A percentile compares a stretch with the other conserved stretches of the same genome.
These are phyloP conservation scores for Pholiota molesta DNA, from an alignment of 768 basidiomycete genomes.

Conservation along the genomic window DNA sequence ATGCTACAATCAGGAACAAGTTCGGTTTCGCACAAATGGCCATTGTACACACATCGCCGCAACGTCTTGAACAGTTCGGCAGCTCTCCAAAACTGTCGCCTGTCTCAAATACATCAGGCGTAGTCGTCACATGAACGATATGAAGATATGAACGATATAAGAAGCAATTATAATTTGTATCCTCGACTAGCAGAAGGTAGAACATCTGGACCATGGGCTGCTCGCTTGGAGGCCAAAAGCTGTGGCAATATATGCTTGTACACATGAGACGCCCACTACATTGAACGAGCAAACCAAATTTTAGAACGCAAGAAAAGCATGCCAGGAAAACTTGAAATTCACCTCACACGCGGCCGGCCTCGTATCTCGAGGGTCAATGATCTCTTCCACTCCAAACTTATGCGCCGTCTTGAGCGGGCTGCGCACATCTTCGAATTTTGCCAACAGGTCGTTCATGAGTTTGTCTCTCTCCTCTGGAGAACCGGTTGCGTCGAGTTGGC, in stretches of 20 bases:
- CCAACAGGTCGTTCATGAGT: slow-evolving; percentile 36
- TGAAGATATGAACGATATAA: not conserved
- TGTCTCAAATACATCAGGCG: no score
- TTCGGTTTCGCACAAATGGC: no score
- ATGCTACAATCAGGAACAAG: no score
- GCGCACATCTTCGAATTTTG: slow-evolving; percentile 39
- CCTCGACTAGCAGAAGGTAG: slow-evolving; percentile 34
- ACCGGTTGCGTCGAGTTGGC: slow-evolving; percentile 33
- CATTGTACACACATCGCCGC: no score
- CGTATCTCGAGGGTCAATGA: slow-evolving; percentile 44
- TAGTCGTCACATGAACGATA: no score
- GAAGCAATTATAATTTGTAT: slow-evolving; percentile 24
- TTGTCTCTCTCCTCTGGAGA: slow-evolving; percentile 36
- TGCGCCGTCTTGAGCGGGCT: slow-evolving; percentile 41
- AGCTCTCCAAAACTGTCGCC: no score
- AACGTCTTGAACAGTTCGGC: no score
- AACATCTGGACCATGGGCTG: slow-evolving; percentile 31
- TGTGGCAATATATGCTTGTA: slow-evolving; percentile 39
- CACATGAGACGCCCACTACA: slow-evolving; percentile 37
- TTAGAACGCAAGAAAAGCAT: not conserved
- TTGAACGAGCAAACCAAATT: not conserved
- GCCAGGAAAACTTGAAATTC: slow-evolving; percentile 6
- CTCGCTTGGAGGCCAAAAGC: slow-evolving; percentile 29
- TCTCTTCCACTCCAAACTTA: slow-evolving; percentile 43
- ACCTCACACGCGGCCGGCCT: slow-evolving; percentile 40